These are phyloP conservation scores for Pythium aristosporum DNA, from an alignment of 352 stramenopile genomes.

Conservation along the genomic window DNA sequence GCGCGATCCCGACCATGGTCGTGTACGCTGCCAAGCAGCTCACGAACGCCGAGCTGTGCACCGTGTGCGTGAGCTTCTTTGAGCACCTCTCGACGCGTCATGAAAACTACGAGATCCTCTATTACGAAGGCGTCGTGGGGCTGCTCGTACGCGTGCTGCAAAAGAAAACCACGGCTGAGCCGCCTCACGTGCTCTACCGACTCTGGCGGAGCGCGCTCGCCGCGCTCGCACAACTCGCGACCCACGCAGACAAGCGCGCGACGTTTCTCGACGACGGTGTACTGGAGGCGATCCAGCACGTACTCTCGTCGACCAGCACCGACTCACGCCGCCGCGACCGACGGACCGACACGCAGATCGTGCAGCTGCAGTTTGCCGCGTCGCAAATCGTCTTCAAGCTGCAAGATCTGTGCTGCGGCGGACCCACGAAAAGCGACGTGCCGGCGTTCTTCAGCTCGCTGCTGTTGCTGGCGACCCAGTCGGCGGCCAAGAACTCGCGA, in stretches of 20 bases:
- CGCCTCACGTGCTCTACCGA: constrained; percentile 43
- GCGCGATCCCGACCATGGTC: constrained; percentile 69
- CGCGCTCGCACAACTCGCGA: constrained; percentile 62
- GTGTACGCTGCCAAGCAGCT: constrained; percentile 60
- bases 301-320: constrained; percentile 41
- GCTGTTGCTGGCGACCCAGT: constrained; percentile 58
- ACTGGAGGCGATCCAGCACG: constrained; percentile 62
- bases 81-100: constrained; percentile 62
- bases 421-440: constrained; percentile 28
- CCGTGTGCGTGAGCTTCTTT: constrained; percentile 67
- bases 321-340: constrained; percentile 43
- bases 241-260: constrained; percentile 33
- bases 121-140: constrained; percentile 55
- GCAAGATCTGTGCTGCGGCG: constrained; percentile 46
- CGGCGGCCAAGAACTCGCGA: constrained; percentile 53
- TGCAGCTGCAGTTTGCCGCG: constrained; percentile 9
- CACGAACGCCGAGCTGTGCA: constrained; percentile 59
- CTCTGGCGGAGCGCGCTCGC: constrained; percentile 54
- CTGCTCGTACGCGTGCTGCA: constrained; percentile 57
- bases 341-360: constrained; percentile 48
- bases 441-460: constrained; percentile 60
- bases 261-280: constrained; percentile 60
- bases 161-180: constrained; percentile 40
- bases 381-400: constrained; percentile 35
- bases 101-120: constrained; percentile 67